Evolutionary conservation across 2,329 filamentous ascomycete genomes (phyloP), one percentile per base, ranked within the genome.

Genomic region (Keithomyces neogunnii): DNA sequence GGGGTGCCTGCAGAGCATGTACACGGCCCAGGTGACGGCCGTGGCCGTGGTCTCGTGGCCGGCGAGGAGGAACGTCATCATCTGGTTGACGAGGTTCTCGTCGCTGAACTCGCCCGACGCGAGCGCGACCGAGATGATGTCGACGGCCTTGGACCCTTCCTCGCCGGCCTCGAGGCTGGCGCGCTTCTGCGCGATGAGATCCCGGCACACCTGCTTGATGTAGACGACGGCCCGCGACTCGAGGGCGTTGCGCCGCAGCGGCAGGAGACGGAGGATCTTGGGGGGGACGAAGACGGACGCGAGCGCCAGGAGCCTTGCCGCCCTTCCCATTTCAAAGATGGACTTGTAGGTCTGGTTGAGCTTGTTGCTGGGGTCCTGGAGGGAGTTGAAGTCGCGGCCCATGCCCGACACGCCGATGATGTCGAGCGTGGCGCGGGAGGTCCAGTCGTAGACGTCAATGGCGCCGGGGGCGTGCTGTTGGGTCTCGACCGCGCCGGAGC

Each of bases 51-150:
- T 92, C 69, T 92, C 87, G 65, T 92, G 88, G 26, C 84, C 85
- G 0, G 89, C 89, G 1, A 85, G 86, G 5, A 95, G 78, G 71
- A 95, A 93, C 0, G 88, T 93, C 88, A 95, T 93, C 63, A 92
- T 79, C 68, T 95, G 89, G 65, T 93, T 86, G 32, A 89, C 80
- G 13, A 95, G 78, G 53, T 89, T 82, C 47, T 89, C 85, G 55
- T 93, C 88, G 7, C 71, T 78, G 68, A 95, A 93, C 4, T 75
- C 81, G 45, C 86, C 87, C 38, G 82, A 89, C 62, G 84, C 78
- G 47, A 95, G 73, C 13, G 89, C 89, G 0, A 92, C 85, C 1
- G 85, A 89, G 35, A 95, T 73, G 53, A 95, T 93, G 64, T 95
- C 89, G 6, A 80, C 66, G 45, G 40, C 28, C 40, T 30, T 30